Conservation (phyloP, 305 asterid genomes). For the Fraxinus xanthoxyloides region DNA sequence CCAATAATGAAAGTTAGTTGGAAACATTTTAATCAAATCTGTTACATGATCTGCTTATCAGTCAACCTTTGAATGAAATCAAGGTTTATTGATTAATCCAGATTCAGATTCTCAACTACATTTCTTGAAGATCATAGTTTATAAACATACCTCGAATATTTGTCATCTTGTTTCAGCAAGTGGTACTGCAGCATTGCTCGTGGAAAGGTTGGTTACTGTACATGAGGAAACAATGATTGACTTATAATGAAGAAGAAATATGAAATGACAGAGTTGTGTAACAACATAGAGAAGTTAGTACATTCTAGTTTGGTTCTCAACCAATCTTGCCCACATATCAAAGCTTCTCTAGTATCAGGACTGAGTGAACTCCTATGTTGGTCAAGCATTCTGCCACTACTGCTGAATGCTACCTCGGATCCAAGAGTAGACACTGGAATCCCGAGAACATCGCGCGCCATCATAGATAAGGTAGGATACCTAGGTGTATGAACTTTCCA, state of each 20-base stretch:
- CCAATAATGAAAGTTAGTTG: slow-evolving; percentile 6
- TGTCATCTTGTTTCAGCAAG: slow-evolving; percentile 47
- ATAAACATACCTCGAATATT: slow-evolving; percentile 25
- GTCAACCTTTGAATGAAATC: slow-evolving; percentile 27
- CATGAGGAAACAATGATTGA: slow-evolving; percentile 1
- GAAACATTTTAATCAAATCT: background rate
- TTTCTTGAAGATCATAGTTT: slow-evolving; percentile 4
- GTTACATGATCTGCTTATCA: slow-evolving; percentile 24
- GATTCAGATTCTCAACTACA: background rate
- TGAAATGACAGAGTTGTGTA: background rate
- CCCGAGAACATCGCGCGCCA: slow-evolving; percentile 87
- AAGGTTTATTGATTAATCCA: slow-evolving; percentile 17
- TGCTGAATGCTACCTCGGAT: slow-evolving; percentile 63
- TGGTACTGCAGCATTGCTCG: slow-evolving; percentile 44
- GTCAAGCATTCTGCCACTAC: slow-evolving; percentile 66
- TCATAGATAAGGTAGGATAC: slow-evolving; percentile 87
- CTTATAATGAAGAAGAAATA: background rate
- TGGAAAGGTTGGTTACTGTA: slow-evolving; percentile 38
- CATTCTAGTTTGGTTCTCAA: slow-evolving; percentile 68
- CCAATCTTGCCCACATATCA: slow-evolving; percentile 96
- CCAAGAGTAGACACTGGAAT: slow-evolving; percentile 79
- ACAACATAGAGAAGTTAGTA: slow-evolving; percentile 24
- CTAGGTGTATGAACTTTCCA: slow-evolving; percentile 97
- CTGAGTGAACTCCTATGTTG: slow-evolving; percentile 51
- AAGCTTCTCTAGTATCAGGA: slow-evolving; percentile 78